Conservation (phyloP, 306 rosid genomes). For the Psophocarpus tetragonolobus region DNA sequence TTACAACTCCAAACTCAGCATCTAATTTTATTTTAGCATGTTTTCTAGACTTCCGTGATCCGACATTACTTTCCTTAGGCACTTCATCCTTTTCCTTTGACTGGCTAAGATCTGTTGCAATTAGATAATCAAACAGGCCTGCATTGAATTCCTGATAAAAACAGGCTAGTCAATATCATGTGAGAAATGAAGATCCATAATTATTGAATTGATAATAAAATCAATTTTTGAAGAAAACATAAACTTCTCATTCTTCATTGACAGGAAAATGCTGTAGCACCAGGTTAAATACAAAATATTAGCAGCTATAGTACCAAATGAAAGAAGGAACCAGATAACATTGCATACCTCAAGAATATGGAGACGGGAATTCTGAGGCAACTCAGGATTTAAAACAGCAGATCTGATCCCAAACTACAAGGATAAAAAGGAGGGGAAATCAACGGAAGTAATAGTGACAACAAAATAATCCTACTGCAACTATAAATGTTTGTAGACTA, state of each 20-base stretch:
- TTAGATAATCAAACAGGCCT: conserved; percentile 92
- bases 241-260: conserved; percentile 27
- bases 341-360: conserved; percentile 89
- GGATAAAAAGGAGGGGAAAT: conserved; percentile 6
- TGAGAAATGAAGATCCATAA: conserved; percentile 15
- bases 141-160: conserved; percentile 93
- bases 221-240: not conserved
- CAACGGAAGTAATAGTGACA: not conserved
- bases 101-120: conserved; percentile 85
- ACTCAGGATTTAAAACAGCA: conserved; percentile 93
- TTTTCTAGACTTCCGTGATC: conserved; percentile 51
- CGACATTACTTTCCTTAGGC: conserved; percentile 45
- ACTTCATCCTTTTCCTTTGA: conserved; percentile 69
- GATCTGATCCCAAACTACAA: conserved; percentile 89
- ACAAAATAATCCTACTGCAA: conserved; percentile 21
- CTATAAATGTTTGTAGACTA: not conserved
- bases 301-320: conserved; percentile 5
- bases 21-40: conserved; percentile 61
- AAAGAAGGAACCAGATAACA: conserved; percentile 1
- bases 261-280: conserved; percentile 21
- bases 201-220: not conserved
- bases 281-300: not conserved
- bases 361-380: conserved; percentile 97
- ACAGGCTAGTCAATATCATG: conserved; percentile 26
- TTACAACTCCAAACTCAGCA: conserved; percentile 94